Conservation (phyloP, 495 filamentous ascomycete genomes). For the Xylaria scruposa region DNA sequence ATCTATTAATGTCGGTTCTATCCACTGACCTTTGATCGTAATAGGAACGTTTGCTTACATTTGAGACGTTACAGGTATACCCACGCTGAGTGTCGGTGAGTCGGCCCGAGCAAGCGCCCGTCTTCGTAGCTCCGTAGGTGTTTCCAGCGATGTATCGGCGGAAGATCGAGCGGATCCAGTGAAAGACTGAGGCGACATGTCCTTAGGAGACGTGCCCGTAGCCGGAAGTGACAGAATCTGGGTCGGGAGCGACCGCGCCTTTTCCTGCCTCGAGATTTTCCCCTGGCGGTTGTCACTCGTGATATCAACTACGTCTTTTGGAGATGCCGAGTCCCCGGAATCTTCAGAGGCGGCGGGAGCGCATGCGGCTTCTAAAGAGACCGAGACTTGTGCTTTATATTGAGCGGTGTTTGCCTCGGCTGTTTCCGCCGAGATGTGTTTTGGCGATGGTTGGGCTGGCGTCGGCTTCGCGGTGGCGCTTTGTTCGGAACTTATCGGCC, state of each 20-base stretch:
- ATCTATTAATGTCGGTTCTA: not conserved
- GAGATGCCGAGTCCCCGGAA: not conserved
- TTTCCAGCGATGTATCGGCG: not conserved
- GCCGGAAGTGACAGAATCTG: not conserved
- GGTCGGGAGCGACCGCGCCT: not conserved
- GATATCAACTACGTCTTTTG: not conserved
- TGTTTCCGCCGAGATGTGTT: not conserved
- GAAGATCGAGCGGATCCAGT: not conserved
- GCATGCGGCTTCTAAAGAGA: not conserved
- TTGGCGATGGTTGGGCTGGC: not conserved
- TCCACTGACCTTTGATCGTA: too few species aligned
- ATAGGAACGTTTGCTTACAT: not conserved
- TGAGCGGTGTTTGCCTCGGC: not conserved
- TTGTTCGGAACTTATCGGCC: not conserved
- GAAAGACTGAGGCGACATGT: not conserved
- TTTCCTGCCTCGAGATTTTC: not conserved
- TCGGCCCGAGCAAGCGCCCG: slow-evolving; percentile 9
- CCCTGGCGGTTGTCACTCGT: not conserved
- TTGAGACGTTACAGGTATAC: not conserved
- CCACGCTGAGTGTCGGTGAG: slow-evolving; percentile 11
- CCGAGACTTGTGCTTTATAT: not conserved
- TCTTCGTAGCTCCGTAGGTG: not conserved
- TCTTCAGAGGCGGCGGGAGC: not conserved
- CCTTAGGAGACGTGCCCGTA: not conserved
- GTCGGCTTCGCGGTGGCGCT: not conserved